Evolutionary conservation across 2,329 filamentous ascomycete species (phyloP), one percentile per base, ranked within the genome.

Genomic region (Pseudopyrenochaeta lycopersici): DNA sequence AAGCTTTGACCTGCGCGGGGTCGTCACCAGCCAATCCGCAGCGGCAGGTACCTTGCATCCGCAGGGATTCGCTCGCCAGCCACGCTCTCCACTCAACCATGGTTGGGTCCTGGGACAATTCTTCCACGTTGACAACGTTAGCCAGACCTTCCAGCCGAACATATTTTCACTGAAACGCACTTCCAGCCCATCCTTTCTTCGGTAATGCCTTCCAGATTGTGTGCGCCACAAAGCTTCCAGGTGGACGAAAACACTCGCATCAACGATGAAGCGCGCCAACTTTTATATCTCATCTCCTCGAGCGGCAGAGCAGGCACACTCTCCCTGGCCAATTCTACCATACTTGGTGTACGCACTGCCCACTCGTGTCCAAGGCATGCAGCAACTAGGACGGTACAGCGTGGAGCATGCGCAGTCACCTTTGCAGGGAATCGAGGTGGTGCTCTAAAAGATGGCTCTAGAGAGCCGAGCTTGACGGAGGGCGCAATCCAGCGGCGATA

Each of bases 301-400:
- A 64, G 41, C 18, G 62, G 64, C 7, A 68, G 67, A 17, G 68
- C 68, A 2, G 55, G 48, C 11, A 66, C 61, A 1, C 54, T 54
- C 6, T 68, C 63, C 21, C 63, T 57, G 2, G 62, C 21, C 2
- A 60, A 64, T 23, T 65, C 64, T 29, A 66, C 61, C 1, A 69
- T 71, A 44, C 71, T 74, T 2, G 70, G 70, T 5, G 67, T 71
- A 30, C 55, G 61, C 27, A 59, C 47, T 14, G 56, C 49, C 69
- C 71, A 73, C 7, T 70, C 64, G 18, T 68, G 62, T 1, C 65
- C 29, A 1, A 63, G 58, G 42, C 66, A 71, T 35, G 58, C 64
- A 20, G 64, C n/a, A 66, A 43, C 71, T 62, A 1, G 62, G 64
- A 12, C 54, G 52, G 46, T 71, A 68, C 17, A 49, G 45, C 3